Base-by-base conservation (phyloP, 2,329 filamentous ascomycete species). In the Metarhizium brunneum region DNA sequence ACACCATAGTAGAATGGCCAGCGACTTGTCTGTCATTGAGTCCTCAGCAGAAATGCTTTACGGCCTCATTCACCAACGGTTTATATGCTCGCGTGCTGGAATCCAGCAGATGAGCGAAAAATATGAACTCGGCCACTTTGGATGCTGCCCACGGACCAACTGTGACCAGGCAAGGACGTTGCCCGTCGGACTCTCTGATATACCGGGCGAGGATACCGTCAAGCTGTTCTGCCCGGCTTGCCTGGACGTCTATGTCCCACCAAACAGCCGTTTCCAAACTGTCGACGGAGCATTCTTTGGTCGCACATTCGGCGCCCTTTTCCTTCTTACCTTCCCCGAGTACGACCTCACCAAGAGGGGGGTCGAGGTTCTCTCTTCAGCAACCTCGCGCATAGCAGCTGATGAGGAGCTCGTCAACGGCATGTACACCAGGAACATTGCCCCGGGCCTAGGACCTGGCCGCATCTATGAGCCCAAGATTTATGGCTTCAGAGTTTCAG, bases 31-130 rank as follows among this genome's bases (percentile, higher is more conserved):
- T 58, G 88, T 96, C 61, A 96, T 99, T 66, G 94, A 99, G 75
- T 95, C 88, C 61, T 96, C 91, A 0, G 92, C 94, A n/a, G 94
- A 99, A 76, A 86, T 97, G 76, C 85, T 99, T 29, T 99, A 99
- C 74, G 94, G 94, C 45, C 82, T 99, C 57, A 99, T 99, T 71
- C 94, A 99, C 74, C 94, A 97, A 72, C 88, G 94, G 56, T 99
- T 96, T 73, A 97, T 99, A 74, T 97, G 92, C 66, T 96, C 92
- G 29, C 83, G 94, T 57, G 90, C 90, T 2, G 94, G 94, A 53
- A 97, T 99, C 65, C 92, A 97, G 73, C 92, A 96, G 70, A 99
- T 99, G 94, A 90, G 92, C 60, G 94, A 99, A 73, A 99, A 99
- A 72, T 99, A 97, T 76, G 92, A 97, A 72, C 81, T 95, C 51